A percentile compares a stretch with the other conserved stretches of the same genome.
Conservation (phyloP, 352 stramenopile genomes). For the Phytopythium oedochilum region DNA sequence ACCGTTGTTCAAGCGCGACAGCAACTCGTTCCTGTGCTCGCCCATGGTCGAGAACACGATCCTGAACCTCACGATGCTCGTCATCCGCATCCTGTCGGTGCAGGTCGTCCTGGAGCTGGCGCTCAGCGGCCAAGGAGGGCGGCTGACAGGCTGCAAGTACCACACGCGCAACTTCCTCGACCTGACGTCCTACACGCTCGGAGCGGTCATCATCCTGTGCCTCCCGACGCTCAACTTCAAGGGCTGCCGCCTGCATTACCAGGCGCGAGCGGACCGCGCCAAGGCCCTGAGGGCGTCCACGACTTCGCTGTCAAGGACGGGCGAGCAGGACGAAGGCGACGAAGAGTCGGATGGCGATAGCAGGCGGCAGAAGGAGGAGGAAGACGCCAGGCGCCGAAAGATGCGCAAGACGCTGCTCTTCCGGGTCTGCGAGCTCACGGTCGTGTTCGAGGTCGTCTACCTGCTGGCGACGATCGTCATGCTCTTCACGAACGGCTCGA, state of each 20-base stretch:
- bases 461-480: conserved; percentile 49
- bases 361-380: conserved; percentile 16
- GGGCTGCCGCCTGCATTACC: conserved; percentile 47
- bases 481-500: conserved; percentile 31
- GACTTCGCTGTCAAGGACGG: conserved; percentile 24
- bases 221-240: conserved; percentile 60
- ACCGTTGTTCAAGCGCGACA: conserved; percentile 58
- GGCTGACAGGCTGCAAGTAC: conserved; percentile 31
- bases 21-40: conserved; percentile 74
- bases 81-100: conserved; percentile 46
- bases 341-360: conserved; percentile 24
- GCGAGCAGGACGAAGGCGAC: conserved; percentile 10
- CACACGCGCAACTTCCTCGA: conserved; percentile 63
- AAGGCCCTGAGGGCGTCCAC: conserved; percentile 10
- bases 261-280: conserved; percentile 17
- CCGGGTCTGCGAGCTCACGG: conserved; percentile 67
- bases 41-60: conserved; percentile 72
- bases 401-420: conserved; percentile 69
- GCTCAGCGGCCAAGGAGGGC: conserved; percentile 14
- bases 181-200: conserved; percentile 56
- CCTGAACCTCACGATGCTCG: conserved; percentile 58
- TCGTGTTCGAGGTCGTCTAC: conserved; percentile 75
- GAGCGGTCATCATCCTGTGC: conserved; percentile 61
- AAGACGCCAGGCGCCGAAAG: conserved; percentile 38
- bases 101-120: conserved; percentile 35